Base-by-base conservation (phyloP, 805 yeast species). In the Ogataea henricii region DNA sequence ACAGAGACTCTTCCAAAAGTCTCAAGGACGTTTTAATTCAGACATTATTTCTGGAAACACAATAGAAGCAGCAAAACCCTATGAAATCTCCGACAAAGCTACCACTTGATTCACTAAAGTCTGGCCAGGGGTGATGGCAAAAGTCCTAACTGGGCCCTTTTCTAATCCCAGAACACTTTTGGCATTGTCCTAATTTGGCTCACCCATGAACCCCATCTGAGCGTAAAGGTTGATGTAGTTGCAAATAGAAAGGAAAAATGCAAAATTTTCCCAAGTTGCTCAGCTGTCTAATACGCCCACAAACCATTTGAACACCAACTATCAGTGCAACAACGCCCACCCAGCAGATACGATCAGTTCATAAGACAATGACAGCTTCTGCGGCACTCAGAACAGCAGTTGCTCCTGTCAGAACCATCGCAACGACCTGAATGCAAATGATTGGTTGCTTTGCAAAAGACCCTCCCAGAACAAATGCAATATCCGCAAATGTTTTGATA, bases 21-120 rank as follows among this genome's bases (percentile, higher is more conserved):
- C 79, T 66, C 62, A 62, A 10, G 80, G 80, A 41, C 72, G 65
- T 46, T 60, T 65, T 76, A 76, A 69, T 57, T 76, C 80, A 9
- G 79, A 72, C 63, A 76, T 65, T 42, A 76, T 67, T 55, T 76
- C 77, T 16, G 72, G 67, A 60, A 73, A 75, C 43, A 74, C 70
- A 53, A 75, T 66, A n/a, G 79, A 75, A 52, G 79, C 80, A 34
- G 78, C 79, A 65, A 73, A 76, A 3, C 78, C 71, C 56, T 70
- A 75, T 16, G 76, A 75, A 52, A 74, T 67, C 55, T 74, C 74
- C 61, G 73, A 67, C 51, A 71, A 57, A 14, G 74, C 75, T 14
- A 61, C 63, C 37, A 72, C 60, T 48, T 65, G 69, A 40, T 55
- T 54, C 33, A 59, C 53, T 41, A 65, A 50, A 12, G 55, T 27